Conservation (phyloP, 2,329 filamentous ascomycete genomes). For the Nothophoma quercina region DNA sequence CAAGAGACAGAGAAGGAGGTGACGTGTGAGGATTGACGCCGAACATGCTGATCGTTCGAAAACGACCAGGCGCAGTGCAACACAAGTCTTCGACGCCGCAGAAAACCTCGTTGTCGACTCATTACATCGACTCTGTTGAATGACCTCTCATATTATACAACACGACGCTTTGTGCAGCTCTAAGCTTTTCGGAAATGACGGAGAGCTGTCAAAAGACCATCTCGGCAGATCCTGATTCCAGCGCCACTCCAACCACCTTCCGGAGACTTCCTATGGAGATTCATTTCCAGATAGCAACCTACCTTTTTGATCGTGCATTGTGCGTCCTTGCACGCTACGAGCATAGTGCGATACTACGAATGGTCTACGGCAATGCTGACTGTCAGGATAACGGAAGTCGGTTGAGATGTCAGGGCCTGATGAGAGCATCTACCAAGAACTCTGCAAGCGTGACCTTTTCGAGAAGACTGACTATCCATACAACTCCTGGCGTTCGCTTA, state of each 20-base stretch:
- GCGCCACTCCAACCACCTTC: neutral
- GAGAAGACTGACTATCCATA: neutral
- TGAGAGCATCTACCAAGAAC: neutral
- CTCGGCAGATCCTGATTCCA: no score
- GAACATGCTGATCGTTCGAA: no score
- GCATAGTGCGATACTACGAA: neutral
- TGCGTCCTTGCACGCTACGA: neutral
- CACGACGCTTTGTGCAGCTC: neutral
- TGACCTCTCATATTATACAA: neutral
- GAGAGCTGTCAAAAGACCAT: neutral
- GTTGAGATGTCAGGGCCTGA: no score
- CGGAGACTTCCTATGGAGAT: neutral
- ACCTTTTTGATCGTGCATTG: neutral
- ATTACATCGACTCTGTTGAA: neutral
- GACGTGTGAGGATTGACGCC: no score
- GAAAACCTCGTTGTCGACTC: neutral
- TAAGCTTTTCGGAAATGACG: neutral
- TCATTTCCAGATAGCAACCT: conserved; percentile 1
- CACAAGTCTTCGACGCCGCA: no score
- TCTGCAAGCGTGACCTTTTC: neutral
- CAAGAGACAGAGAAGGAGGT: no score
- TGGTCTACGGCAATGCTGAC: neutral
- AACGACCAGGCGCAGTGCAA: no score
- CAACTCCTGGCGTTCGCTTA: neutral
- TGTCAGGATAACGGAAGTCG: no score